Conservation (phyloP, 768 basidiomycete genomes). For the Suillus subaureus region DNA sequence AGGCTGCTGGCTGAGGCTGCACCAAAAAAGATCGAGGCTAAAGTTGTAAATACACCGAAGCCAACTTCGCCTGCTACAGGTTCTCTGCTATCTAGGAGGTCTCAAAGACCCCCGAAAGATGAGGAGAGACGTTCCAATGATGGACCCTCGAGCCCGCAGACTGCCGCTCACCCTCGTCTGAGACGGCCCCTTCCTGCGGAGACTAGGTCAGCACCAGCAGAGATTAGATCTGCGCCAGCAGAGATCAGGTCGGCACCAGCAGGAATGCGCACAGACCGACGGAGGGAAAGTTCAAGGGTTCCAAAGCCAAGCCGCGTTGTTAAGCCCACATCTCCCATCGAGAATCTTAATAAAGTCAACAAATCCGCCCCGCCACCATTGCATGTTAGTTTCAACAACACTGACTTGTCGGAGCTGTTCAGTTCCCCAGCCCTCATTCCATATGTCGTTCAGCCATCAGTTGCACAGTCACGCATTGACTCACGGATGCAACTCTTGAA, state of each 20-base stretch:
- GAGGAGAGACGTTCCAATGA: not conserved
- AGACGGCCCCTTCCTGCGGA: not conserved
- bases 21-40: not conserved
- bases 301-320: not conserved
- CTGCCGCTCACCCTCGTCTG: not conserved
- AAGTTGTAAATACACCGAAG: not conserved
- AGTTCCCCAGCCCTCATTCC: slow-evolving; percentile 9
- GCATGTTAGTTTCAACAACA: slow-evolving; percentile 3
- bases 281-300: not conserved
- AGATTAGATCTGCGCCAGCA: not conserved
- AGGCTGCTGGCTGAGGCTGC: not conserved
- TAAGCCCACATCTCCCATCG: not conserved
- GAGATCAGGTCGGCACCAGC: not conserved
- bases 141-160: not conserved
- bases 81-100: slow-evolving; percentile 1
- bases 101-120: not conserved
- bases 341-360: not conserved
- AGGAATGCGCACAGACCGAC: not conserved
- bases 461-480: slow-evolving; percentile 1
- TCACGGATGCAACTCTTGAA: slow-evolving; percentile 30
- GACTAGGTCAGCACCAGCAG: not conserved
- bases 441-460: slow-evolving; percentile 2
- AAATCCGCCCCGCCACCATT: not conserved
- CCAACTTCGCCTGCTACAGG: not conserved
- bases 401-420: slow-evolving; percentile 11